These are phyloP conservation scores for Takashimella koratensis DNA, from an alignment of 1,284 basidiomycete species.

Conservation along the genomic window DNA sequence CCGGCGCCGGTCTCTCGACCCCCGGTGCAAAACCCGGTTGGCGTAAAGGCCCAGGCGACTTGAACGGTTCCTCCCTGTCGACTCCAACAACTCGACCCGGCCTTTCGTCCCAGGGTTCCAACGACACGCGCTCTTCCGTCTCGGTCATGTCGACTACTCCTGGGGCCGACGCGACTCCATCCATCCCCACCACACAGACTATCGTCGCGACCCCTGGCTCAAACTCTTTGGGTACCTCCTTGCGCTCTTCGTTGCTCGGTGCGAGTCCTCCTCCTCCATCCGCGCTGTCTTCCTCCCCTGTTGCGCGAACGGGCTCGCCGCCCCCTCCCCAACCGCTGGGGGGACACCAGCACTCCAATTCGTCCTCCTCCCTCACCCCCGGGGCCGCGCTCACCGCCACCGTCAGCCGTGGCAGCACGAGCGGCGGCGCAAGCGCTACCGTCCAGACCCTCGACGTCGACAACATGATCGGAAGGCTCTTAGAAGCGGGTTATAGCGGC, in stretches of 20 bases:
- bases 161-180: constrained; percentile 14
- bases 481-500: constrained; percentile 96
- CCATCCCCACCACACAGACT: constrained; percentile 46
- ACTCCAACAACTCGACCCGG: not conserved
- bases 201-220: constrained; percentile 44
- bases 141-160: constrained; percentile 9
- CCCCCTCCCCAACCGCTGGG: constrained; percentile 20
- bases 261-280: constrained; percentile 40
- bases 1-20: not conserved
- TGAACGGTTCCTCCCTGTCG: not conserved
- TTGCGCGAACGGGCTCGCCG: constrained; percentile 26
- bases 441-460: constrained; percentile 81
- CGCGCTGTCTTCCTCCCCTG: constrained; percentile 20
- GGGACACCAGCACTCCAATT: constrained; percentile 19
- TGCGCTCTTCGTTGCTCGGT: constrained; percentile 29
- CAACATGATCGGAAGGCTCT: constrained; percentile 94
- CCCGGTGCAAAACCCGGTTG: not conserved
- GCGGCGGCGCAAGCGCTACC: constrained; percentile 23
- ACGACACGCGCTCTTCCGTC: not conserved
- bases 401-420: constrained; percentile 32
- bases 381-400: constrained; percentile 36
- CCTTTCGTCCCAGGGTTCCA: not conserved
- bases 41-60: not conserved
- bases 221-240: constrained; percentile 6
- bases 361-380: constrained; percentile 29